Percentiles rank a stretch among this genome's conserved stretches.
Conservation (phyloP, 805 yeast species). For the Teunomyces lycoperdinae region DNA sequence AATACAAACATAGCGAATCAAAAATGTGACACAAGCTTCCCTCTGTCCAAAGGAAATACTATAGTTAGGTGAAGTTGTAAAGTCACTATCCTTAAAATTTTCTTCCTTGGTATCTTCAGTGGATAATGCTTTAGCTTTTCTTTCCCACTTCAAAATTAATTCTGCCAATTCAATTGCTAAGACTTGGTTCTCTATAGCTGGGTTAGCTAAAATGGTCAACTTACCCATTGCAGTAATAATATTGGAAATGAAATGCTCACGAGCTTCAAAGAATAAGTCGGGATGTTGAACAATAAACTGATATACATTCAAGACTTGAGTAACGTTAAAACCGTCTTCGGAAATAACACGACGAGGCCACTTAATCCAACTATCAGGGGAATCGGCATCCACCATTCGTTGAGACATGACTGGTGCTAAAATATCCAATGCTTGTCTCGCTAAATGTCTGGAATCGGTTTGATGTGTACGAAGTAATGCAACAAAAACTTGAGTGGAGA, state of each 20-base stretch:
- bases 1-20: constrained; percentile 84
- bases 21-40: constrained; percentile 86
- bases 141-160: constrained; percentile 83
- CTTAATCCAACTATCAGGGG: constrained; percentile 74
- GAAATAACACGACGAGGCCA: constrained; percentile 92
- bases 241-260: constrained; percentile 86
- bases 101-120: constrained; percentile 16
- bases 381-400: constrained; percentile 55
- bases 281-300: constrained; percentile 87
- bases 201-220: constrained; percentile 71
- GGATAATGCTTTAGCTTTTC: constrained; percentile 33
- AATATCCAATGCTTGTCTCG: constrained; percentile 81
- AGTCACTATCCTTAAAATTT: constrained; percentile 25
- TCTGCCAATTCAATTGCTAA: constrained; percentile 90
- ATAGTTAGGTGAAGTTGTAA: constrained; percentile 49
- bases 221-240: constrained; percentile 92
- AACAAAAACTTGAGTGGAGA: constrained; percentile 89
- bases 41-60: constrained; percentile 72
- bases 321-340: constrained; percentile 84
- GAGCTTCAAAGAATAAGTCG: constrained; percentile 75
- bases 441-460: constrained; percentile 77
- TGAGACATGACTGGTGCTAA: constrained; percentile 83
- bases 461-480: constrained; percentile 84
- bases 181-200: constrained; percentile 76
- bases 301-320: constrained; percentile 82